A percentile compares a stretch with the other conserved stretches of the same genome.
Conservation (phyloP, 129 eudicot species). For the Escallonia herrerae region DNA sequence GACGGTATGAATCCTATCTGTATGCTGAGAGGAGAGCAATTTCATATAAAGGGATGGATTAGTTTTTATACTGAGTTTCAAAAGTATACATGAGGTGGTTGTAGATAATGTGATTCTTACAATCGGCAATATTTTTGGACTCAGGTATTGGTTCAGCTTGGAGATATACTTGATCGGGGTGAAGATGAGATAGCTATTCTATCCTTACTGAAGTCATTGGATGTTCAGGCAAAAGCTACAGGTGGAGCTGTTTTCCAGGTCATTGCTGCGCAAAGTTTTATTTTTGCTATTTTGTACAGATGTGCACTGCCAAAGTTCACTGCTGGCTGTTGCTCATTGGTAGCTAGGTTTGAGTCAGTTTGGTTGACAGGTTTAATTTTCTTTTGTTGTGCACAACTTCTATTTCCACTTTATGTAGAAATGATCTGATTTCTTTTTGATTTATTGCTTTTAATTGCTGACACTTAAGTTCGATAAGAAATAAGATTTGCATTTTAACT, state of each 20-base stretch:
- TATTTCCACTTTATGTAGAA: too few species aligned
- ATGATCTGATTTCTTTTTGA: too few species aligned
- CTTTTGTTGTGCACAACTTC: too few species aligned
- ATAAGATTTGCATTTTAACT: neutral
- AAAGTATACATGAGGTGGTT: neutral
- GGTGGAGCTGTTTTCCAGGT: slow-evolving; percentile 99
- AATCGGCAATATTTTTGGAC: neutral
- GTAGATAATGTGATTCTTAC: neutral
- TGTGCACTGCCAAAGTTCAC: too few species aligned
- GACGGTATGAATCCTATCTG: slow-evolving; percentile 45
- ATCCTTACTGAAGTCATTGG: slow-evolving; percentile 74
- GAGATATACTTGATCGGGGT: slow-evolving; percentile 95
- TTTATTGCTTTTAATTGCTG: too few species aligned
- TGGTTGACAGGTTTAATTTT: too few species aligned
- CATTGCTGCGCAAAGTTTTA: slow-evolving; percentile 1
- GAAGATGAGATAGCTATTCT: slow-evolving; percentile 97
- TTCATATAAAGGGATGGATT: neutral
- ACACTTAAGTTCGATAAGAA: neutral
- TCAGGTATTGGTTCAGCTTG: slow-evolving; percentile 93
- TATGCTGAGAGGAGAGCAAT: neutral
- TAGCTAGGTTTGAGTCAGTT: too few species aligned
- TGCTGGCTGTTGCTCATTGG: too few species aligned
- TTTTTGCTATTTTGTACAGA: too few species aligned
- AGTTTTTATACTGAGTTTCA: neutral
- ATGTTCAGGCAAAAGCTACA: slow-evolving; percentile 79